These are phyloP conservation scores for Striga hermonthica DNA, from an alignment of 305 asterid species.

Conservation along the genomic window DNA sequence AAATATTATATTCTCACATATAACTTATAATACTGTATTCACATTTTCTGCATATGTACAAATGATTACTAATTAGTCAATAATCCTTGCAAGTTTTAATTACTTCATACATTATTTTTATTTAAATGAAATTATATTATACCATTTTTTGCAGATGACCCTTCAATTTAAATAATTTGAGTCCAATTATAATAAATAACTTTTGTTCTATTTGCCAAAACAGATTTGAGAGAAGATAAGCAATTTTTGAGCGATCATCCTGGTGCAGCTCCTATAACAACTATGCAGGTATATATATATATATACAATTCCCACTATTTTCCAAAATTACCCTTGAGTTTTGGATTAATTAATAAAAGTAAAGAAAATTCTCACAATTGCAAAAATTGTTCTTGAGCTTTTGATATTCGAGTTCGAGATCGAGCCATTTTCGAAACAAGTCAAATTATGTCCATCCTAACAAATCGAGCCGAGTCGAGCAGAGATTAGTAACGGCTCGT, in stretches of 20 bases:
- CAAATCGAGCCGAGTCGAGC: background rate
- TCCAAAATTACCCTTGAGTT: background rate
- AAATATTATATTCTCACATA: too few relatives aligned
- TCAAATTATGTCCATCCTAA: background rate
- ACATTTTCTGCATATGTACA: too few relatives aligned
- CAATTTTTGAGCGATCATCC: constrained; percentile 74
- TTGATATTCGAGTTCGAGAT: too few relatives aligned
- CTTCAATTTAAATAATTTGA: background rate
- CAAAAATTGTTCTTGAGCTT: too few relatives aligned
- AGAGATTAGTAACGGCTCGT: background rate
- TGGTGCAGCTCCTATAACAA: constrained; percentile 59
- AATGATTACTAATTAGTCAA: too few relatives aligned
- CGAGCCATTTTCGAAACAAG: background rate
- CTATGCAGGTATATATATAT: constrained; percentile 52
- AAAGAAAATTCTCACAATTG: background rate
- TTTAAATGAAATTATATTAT: too few relatives aligned
- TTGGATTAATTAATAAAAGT: background rate
- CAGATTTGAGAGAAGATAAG: constrained; percentile 77
- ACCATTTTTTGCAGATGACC: background rate
- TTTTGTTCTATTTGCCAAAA: background rate
- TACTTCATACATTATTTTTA: background rate
- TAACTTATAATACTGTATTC: too few relatives aligned
- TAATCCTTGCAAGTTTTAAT: background rate
- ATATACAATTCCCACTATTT: background rate
- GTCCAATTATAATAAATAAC: background rate